phyloP scores from a whole-genome alignment of 495 filamentous ascomycete genomes.

The Cenococcum geophilum region DNA sequence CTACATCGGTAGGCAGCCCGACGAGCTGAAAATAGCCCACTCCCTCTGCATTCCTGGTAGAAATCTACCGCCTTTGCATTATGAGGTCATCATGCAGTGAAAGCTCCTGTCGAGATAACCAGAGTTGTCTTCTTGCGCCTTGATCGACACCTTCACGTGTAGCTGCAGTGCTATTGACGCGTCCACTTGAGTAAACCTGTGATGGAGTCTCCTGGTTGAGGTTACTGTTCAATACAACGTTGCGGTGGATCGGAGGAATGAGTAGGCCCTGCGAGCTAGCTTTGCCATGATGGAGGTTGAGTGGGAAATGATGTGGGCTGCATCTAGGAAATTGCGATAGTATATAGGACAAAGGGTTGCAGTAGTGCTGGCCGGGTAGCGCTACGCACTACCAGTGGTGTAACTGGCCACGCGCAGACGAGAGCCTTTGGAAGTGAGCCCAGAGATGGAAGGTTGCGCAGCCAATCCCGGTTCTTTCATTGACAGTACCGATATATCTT shows the following conservation, averaged over 20 bases:
- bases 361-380: too few species aligned
- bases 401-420: too few species aligned
- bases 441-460: too few species aligned
- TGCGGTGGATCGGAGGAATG: neutral
- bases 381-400: too few species aligned
- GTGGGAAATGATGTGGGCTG: neutral
- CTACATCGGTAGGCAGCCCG: slow-evolving; percentile 1
- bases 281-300: neutral
- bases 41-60: neutral
- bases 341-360: neutral
- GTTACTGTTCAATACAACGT: neutral
- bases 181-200: neutral
- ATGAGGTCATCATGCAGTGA: neutral
- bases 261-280: neutral
- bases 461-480: too few species aligned
- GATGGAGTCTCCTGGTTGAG: neutral
- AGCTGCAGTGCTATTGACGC: neutral
- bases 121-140: neutral
- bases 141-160: neutral
- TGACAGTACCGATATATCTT: too few species aligned
- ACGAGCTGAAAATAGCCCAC: neutral
- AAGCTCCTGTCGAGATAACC: neutral
- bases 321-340: neutral
- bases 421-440: too few species aligned
- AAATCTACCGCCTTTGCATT: neutral